Evolutionary conservation across 2,329 filamentous ascomycete species (phyloP), one percentile per base, ranked within the genome.

Genomic region (Capronia epimyces): DNA sequence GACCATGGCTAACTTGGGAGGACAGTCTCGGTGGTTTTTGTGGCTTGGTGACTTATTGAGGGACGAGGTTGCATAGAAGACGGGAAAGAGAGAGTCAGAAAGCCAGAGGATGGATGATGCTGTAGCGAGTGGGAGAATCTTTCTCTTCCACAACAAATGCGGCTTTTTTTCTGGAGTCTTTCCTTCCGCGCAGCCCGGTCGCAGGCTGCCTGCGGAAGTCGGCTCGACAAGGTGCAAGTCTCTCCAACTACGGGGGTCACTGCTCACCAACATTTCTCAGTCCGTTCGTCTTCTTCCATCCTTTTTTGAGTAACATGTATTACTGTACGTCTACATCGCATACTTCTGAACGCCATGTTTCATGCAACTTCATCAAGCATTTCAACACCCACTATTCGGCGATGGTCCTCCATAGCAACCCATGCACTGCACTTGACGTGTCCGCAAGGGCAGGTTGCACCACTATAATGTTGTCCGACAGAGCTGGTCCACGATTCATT

Each of bases 1-100:
- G 16, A 55, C 52, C 58, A 62, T 60, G 29, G 36, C 15, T 15
- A 18, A 43, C 3, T 29, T 43, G 13, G n/a, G 3, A n/a, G 18
- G 31, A 36, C 24, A 40, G 22, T 24, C 27, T 25, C n/a, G 15
- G 20, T 25, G 10, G 16, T 3, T 5, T 4, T 24, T 20, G 20
- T n/a, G 43, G 21, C 27, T 4, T 22, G 18, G 7, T 21, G 32
- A 22, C 20, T n/a, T 36, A 22, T 39, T 20, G 8, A 7, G 20
- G 36, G 36, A 39, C 5, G 16, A 22, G 39, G 15, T 18, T 4
- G 25, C 6, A 43, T 22, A 18, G 37, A 22, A 32, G 25, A 20
- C 6, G 5, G 16, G 18, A 21, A 9, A 43, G 16, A 25, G 13
- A 8, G 13, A 27, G 40, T 3, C 8, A n/a, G 22, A 16, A 21